Base-by-base conservation (phyloP, 1,284 basidiomycete genomes). In the Puccinia novopanici region DNA sequence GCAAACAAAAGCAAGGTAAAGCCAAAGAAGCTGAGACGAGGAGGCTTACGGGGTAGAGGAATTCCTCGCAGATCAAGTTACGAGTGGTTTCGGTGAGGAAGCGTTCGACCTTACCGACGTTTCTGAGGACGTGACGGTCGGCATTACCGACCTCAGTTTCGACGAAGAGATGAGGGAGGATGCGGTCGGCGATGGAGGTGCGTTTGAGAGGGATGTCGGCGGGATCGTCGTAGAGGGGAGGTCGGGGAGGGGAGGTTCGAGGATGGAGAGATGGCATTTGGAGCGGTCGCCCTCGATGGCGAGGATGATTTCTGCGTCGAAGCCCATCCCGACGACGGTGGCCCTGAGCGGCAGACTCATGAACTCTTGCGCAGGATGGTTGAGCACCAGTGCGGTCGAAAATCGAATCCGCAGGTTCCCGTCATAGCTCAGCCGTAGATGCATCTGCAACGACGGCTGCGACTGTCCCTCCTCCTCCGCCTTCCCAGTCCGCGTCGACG, bases 81-180 rank as follows among this genome's bases (percentile, higher is more conserved):
- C 97, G 89, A 81, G 98, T 91, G 59, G 97, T 92, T 84, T 99
- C 95, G 85, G 94, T 91, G 73, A 98, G 93, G 86, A 99, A 99
- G 79, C 92, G 89, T 87, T 99, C 97, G 48, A 99, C 93, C 82
- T 97, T 91, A 3, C 93, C 95, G 24, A 99, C 97, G 83, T 99
- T 99, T 85, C 94, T 93, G 83, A 99, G 86, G 2, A 97, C 93
- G 87, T 98, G 95, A 83, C 95, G 97, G 85, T 98, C 95, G 40
- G 92, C 88, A 87, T 98, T 93, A 0, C 97, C 97, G 74, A 99
- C 96, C 87, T 97, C 94, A 84, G 92, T 94, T 86, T 99, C 96
- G 85, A 99, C 95, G 83, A 91, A 90, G 80, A 98, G 92, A n/a
- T 90, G 90, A 0, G 93, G 93, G n/a, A 99, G 87, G 40, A 99